Conservation (phyloP, 2,329 filamentous ascomycete species). For the Colletotrichum lupini region DNA sequence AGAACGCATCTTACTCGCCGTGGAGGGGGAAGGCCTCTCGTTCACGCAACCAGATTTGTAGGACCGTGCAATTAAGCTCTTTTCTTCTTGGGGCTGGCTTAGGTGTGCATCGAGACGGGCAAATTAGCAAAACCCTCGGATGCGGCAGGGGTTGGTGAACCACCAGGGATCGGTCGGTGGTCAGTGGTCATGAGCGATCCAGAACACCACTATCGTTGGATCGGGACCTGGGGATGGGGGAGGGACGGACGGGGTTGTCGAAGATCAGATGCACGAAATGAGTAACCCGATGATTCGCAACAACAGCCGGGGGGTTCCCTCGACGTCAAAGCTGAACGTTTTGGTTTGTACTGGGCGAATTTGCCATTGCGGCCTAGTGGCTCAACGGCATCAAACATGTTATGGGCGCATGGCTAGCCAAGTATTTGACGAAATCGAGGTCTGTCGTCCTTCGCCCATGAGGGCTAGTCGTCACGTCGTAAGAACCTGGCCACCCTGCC, state of each 20-base stretch:
- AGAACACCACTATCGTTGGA: slow-evolving; percentile 7
- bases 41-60: not conserved
- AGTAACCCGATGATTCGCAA: not conserved
- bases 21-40: not conserved
- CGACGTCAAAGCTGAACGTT: not conserved
- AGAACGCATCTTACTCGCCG: not conserved
- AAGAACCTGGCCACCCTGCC: too few relatives aligned
- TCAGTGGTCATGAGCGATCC: not conserved
- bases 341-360: not conserved
- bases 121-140: not conserved
- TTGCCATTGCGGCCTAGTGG: not conserved
- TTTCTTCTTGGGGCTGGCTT: not conserved
- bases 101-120: not conserved
- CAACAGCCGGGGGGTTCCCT: not conserved
- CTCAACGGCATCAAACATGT: not conserved
- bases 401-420: not conserved
- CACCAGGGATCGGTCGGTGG: not conserved
- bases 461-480: not conserved
- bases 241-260: not conserved
- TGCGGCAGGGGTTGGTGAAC: not conserved
- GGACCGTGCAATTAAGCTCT: not conserved
- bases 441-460: not conserved
- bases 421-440: not conserved
- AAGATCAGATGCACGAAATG: slow-evolving; percentile 1
- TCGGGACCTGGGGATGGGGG: not conserved